Conservation (phyloP, 192 early-diverging fungal species). For the Mortierella claussenii region DNA sequence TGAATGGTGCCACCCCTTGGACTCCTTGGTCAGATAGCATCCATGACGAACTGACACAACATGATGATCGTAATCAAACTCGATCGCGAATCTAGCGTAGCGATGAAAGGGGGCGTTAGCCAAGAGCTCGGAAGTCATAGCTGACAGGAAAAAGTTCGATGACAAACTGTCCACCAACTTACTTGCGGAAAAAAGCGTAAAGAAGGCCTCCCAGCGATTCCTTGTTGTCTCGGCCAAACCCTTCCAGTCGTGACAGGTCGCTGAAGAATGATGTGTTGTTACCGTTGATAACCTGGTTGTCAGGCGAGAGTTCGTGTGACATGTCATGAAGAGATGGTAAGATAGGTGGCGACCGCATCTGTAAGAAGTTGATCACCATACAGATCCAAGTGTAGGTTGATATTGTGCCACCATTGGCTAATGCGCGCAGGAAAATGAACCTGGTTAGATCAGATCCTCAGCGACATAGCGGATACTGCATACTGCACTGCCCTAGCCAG, state of each 20-base stretch:
- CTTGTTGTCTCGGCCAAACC: conserved; percentile 75
- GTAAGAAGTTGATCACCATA: conserved; percentile 93
- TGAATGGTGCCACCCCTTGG: conserved; percentile 88
- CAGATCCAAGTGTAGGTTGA: conserved; percentile 96
- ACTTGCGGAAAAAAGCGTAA: conserved; percentile 85
- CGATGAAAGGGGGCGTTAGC: neutral
- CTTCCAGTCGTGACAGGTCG: conserved; percentile 72
- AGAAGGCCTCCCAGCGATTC: conserved; percentile 84
- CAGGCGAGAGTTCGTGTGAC: conserved; percentile 37
- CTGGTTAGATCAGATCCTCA: no score
- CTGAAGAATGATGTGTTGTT: conserved; percentile 83
- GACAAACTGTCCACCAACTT: no score
- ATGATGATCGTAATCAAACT: conserved; percentile 83
- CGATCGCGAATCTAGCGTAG: conserved; percentile 68
- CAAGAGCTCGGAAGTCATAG: no score
- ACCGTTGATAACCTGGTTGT: conserved; percentile 55
- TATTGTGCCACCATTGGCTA: conserved; percentile 93
- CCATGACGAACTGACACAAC: conserved; percentile 90
- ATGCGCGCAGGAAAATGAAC: no score
- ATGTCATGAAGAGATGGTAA: conserved; percentile 84
- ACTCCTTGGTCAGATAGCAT: conserved; percentile 77
- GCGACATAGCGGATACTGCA: no score
- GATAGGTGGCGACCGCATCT: conserved; percentile 89
- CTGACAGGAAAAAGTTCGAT: no score
- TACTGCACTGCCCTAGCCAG: no score